Evolutionary conservation across 768 basidiomycete genomes (phyloP).

Genomic region (Chlorophyllum brunneum): DNA sequence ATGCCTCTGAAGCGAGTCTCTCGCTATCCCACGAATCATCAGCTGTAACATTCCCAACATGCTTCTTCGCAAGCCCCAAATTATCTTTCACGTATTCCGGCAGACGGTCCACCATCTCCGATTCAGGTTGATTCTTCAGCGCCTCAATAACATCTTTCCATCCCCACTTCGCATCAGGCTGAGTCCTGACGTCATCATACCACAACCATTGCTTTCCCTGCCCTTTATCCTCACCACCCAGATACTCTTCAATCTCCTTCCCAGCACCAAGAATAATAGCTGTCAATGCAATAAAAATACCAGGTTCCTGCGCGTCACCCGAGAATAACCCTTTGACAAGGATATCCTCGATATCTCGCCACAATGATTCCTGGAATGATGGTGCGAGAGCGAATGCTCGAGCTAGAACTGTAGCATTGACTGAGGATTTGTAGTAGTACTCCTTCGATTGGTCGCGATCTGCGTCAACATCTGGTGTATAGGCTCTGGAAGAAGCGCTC

Average conservation of each 20-base stretch:
- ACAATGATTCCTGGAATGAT: conserved; percentile 11
- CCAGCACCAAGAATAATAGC: conserved; percentile 16
- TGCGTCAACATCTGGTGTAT: neutral
- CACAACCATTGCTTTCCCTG: conserved; percentile 14
- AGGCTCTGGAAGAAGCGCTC: conserved; percentile 11
- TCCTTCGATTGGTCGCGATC: conserved; percentile 10
- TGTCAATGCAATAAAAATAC: conserved; percentile 11
- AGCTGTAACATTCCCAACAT: conserved; percentile 1
- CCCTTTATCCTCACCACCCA: conserved; percentile 9
- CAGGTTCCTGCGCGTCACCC: conserved; percentile 14
- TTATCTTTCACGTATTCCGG: conserved; percentile 14
- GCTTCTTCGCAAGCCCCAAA: conserved; percentile 13
- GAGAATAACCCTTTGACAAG: conserved; percentile 16
- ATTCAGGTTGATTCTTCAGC: conserved; percentile 4
- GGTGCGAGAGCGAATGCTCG: conserved; percentile 12
- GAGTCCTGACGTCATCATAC: conserved; percentile 15
- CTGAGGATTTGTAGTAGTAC: conserved; percentile 9
- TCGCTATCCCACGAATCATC: conserved; percentile 13
- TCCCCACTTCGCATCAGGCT: conserved; percentile 13
- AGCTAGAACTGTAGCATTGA: conserved; percentile 13
- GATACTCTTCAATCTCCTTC: conserved; percentile 12
- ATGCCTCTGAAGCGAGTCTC: conserved; percentile 6
- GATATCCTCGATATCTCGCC: conserved; percentile 16
- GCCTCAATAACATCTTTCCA: conserved; percentile 15
- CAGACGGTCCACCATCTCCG: neutral